Evolutionary conservation across 148 eudicot species (phyloP), one percentile per base, ranked within the genome.

Genomic region (Rhododendron vialii): DNA sequence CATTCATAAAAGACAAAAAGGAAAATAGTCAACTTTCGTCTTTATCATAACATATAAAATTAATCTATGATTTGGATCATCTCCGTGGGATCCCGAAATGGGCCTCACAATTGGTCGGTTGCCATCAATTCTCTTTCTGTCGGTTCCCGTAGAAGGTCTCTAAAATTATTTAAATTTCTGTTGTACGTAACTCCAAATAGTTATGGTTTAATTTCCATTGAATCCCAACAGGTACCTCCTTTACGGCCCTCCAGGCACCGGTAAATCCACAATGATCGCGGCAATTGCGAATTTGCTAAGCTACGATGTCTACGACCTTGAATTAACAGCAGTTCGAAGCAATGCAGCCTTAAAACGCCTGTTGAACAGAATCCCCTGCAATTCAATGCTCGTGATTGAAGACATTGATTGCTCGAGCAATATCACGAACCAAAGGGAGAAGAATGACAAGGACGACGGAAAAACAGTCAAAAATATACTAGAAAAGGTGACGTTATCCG

Each of bases 231-330:
- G 71, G 71, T 63, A 63, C 71, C 93, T 93, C 36, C 90, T 93
- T 7, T 86, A 88, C 59, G 95, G 95, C 12, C 94, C 95, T 7
- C 95, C 94, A 3, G 94, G 95, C 5, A 92, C 94, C 0, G 94
- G 94, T 1, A 92, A 92, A 83, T 91, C 95, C 14, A 92, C 94
- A 0, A 89, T 93, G 94, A 88, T 93, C n/a, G 95, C 95, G 0
- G 94, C 93, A 17, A 93, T 93, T 87, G 95, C 95, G 2, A 93
- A 93, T 83, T 53, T 92, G 0, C 15, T 93, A 51, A 89, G 80
- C 20, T 93, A 90, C 57, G 94, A 93, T 57, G 84, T 93, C 0
- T 93, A 91, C 71, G 93, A 93, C 82, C 89, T 93, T 24, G 94
- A 93, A 48, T 82, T 93, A 11, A 92, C 95, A 0, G 87, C 92